A percentile compares a stretch with the other conserved stretches of the same genome.
Conservation (phyloP, 2,329 filamentous ascomycete genomes). For the Ceratocystis variospora region DNA sequence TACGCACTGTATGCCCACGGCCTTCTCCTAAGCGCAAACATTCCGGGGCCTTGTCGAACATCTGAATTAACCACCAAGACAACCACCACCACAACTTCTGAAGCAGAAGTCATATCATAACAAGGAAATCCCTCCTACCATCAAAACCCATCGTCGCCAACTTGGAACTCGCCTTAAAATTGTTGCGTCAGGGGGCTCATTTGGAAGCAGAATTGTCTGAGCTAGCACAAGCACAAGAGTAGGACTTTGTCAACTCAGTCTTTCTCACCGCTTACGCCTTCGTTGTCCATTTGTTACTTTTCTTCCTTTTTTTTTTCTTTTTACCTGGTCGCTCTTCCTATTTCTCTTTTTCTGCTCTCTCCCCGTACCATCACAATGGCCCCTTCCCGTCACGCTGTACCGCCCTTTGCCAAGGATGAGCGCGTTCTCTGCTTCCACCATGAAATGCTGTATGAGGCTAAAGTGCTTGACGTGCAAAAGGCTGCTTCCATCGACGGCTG, state of each 20-base stretch:
- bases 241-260: neutral
- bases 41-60: constrained; percentile 1
- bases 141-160: neutral
- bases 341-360: neutral
- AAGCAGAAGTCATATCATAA: neutral
- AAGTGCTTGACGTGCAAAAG: constrained; percentile 65
- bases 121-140: neutral
- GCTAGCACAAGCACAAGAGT: neutral
- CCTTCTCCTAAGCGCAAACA: constrained; percentile 5
- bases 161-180: neutral
- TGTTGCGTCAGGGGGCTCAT: neutral
- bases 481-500: constrained; percentile 50
- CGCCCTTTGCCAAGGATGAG: constrained; percentile 62
- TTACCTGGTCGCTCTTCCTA: neutral
- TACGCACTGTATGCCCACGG: neutral
- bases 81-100: neutral
- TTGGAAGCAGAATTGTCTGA: neutral
- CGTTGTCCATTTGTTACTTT: neutral
- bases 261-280: neutral
- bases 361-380: constrained; percentile 26
- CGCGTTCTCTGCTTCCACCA: constrained; percentile 94
- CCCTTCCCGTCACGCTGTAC: constrained; percentile 32
- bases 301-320: neutral
- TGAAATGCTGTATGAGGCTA: constrained; percentile 94
- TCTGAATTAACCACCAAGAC: neutral